phyloP scores from a whole-genome alignment of 192 early-diverging fungal genomes.

The Diversispora eburnea region DNA sequence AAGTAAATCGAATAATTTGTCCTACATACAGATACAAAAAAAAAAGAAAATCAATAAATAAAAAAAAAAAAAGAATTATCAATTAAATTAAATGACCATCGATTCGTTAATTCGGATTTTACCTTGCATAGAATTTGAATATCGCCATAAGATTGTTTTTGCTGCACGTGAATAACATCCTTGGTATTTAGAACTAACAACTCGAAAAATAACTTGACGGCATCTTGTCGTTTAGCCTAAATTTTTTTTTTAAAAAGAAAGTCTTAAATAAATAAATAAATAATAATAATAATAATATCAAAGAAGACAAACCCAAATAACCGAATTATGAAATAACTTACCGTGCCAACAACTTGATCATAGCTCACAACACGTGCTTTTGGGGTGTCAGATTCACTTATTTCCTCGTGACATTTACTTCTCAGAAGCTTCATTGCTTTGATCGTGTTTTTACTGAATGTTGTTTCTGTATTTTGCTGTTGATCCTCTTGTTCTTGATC shows the following conservation, averaged over 20 bases:
- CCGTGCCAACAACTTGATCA: conserved; percentile 30
- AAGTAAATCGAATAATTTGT: conserved; percentile 19
- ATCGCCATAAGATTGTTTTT: conserved; percentile 77
- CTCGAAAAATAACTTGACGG: conserved; percentile 89
- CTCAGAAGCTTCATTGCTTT: conserved; percentile 61
- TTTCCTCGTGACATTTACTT: conserved; percentile 39
- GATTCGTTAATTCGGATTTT: neutral
- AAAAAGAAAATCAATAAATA: too few relatives aligned
- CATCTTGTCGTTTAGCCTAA: conserved; percentile 59
- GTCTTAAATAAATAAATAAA: too few relatives aligned
- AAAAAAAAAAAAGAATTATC: too few relatives aligned
- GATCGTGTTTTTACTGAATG: conserved; percentile 58
- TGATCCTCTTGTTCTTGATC: conserved; percentile 23
- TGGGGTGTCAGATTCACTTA: conserved; percentile 7
- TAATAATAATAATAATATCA: neutral
- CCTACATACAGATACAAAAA: neutral
- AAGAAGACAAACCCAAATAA: neutral
- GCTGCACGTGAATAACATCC: conserved; percentile 78
- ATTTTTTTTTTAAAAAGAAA: conserved; percentile 14
- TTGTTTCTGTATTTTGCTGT: conserved; percentile 12
- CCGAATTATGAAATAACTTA: conserved; percentile 27
- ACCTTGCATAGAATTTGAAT: conserved; percentile 61
- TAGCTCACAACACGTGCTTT: neutral
- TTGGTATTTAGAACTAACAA: conserved; percentile 85
- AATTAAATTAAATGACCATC: too few relatives aligned